These are phyloP conservation scores for Coemansia sp. DNA, from an alignment of 192 early-diverging fungal genomes.

Conservation along the genomic window DNA sequence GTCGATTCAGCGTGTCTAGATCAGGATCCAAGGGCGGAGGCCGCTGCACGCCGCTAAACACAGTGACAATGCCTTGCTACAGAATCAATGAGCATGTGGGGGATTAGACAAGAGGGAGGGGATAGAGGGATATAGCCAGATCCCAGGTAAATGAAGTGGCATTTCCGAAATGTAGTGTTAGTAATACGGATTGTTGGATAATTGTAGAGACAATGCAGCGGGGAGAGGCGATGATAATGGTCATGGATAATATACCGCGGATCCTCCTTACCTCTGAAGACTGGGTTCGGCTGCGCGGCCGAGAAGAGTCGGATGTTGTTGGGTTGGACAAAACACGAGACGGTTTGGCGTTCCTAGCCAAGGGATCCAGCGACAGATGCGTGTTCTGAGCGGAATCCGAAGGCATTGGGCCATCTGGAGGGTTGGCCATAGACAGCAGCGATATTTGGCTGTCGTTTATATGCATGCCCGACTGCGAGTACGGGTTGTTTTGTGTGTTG, in stretches of 20 bases:
- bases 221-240: too few relatives aligned
- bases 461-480: conserved; percentile 14
- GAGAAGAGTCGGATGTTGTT: conserved; percentile 17
- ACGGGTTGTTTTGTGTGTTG: conserved; percentile 16
- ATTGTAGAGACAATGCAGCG: neutral
- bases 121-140: neutral
- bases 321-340: conserved; percentile 42
- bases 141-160: neutral
- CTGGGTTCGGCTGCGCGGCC: conserved; percentile 51
- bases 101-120: neutral
- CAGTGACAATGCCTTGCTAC: conserved; percentile 53
- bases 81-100: neutral
- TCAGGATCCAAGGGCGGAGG: conserved; percentile 51
- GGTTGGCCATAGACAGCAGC: conserved; percentile 40
- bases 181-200: neutral
- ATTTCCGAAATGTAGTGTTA: neutral
- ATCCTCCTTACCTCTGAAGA: conserved; percentile 55
- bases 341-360: conserved; percentile 31
- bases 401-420: conserved; percentile 18
- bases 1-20: conserved; percentile 45
- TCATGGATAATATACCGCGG: neutral
- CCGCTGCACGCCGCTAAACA: conserved; percentile 42
- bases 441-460: conserved; percentile 45
- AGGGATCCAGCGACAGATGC: conserved; percentile 24
- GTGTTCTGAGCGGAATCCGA: conserved; percentile 10